Evolutionary conservation across 2,329 filamentous ascomycete genomes (phyloP), one percentile per base, ranked within the genome.

Genomic region (Nakataea oryzae): DNA sequence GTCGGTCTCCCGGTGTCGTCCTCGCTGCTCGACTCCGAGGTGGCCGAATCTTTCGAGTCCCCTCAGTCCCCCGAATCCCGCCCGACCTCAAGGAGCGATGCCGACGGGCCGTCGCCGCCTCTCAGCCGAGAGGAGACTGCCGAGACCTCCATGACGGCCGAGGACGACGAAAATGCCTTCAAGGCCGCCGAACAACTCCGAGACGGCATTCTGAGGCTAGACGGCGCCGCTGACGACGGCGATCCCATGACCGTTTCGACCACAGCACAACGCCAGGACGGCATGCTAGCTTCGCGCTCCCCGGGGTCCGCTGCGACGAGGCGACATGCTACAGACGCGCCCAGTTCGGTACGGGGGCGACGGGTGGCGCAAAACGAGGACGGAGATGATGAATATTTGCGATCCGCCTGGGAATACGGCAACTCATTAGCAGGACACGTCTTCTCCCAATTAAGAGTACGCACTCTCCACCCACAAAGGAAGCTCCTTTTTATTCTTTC

Each of bases 401-500:
- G 8, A 26, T n/a, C n/a, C 32, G 29, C 21, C 14, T 61, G 60
- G 60, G 60, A 57, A 13, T 54, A 61, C 27, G 50, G 32, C n/a
- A 27, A 24, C 55, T 57, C 54, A 27, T 27, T 56, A 34, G 27
- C 24, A 50, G 54, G 28, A 14, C 56, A 34, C 14, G 30, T 57
- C 50, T 61, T 61, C 27, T 55, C 60, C 2, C 32, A 47, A 28
- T 30, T 56, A 57, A 61, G 60, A 30, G 60, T 61, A 30, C 29
- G 54, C 26, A 17, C 34, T 12, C 34, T 5, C 14, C 34, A 5
- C 17, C 14, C 17, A 14, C 34, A 17, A 14, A 41, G 34, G 12
- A 41, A 14, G n/a, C 7, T 13, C 41, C 17, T 21, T 80, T 71
- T 61, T 30, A 8, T 21, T 24, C 41, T 1, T 1, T 34, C 5